Evolutionary conservation across 345 rosid species (phyloP), one percentile per base, ranked within the genome.

Genomic region (Hypericum perforatum): DNA sequence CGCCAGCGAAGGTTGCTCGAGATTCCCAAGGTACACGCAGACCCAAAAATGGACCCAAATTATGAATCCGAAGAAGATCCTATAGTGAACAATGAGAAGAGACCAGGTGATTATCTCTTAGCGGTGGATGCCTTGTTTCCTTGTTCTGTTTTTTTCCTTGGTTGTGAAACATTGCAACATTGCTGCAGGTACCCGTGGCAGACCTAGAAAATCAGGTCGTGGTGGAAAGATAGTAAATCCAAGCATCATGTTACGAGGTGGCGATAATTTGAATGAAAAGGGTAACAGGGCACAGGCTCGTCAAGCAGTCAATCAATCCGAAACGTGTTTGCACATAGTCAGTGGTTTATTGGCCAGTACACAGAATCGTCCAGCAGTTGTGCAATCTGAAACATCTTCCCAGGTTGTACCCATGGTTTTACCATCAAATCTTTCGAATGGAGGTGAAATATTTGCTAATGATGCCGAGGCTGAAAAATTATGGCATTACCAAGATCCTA

Each of bases 401-500:
- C 70, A 57, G 37, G 56, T 52, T 66, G 56, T 60, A 49, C 57
- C 78, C 12, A 55, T 63, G 62, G 49, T 58, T 64, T 49, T 66
- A 16, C 56, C 69, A 10, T 12, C 74, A 7, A 62, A 68, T 50
- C 72, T 63, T 58, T 52, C 78, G 67, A 62, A 63, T 11, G 71
- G 63, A 49, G 62, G 56, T 54, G 77, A 74, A 64, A 77, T 65
- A 50, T 62, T 78, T 41, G 58, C 67, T 55, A 51, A 49, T 56
- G 72, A 76, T 53, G 50, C 52, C 5, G 95, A 84, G 74, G 66
- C 59, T 1, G 69, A 71, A 44, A 84, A 73, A 52, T 53, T 78
- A 56, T 92, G 98, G 98, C 81, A 63, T 70, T 92, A 92, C 67
- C 80, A 75, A 73, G 98, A 92, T 57, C 97, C 95, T 49, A 58